These are phyloP conservation scores for Fusarium ambrosium DNA, from an alignment of 2,329 filamentous ascomycete species.

Conservation along the genomic window DNA sequence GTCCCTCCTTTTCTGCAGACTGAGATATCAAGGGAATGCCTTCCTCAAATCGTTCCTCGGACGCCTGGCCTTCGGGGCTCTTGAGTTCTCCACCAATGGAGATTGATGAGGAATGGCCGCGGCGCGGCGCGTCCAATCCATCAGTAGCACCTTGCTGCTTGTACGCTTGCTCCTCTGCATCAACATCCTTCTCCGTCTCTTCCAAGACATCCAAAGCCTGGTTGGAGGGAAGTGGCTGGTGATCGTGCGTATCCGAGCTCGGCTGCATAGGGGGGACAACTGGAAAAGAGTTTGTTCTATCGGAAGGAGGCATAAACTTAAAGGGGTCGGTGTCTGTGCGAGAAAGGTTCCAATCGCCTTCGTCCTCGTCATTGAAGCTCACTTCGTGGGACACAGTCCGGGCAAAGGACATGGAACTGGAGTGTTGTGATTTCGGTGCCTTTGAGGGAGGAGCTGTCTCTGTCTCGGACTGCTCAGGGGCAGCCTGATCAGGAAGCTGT, in stretches of 20 bases:
- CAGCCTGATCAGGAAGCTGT: constrained; percentile 19
- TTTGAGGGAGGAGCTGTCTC: constrained; percentile 34
- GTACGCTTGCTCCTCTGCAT: constrained; percentile 57
- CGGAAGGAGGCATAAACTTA: constrained; percentile 69
- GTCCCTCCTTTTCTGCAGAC: constrained; percentile 20
- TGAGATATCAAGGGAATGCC: constrained; percentile 73
- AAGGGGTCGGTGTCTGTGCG: constrained; percentile 69
- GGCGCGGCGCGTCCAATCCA: constrained; percentile 25
- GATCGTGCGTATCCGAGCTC: constrained; percentile 45
- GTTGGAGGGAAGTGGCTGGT: constrained; percentile 60
- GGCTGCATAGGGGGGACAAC: constrained; percentile 61
- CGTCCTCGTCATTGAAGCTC: constrained; percentile 72
- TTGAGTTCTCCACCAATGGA: constrained; percentile 61
- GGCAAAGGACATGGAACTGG: constrained; percentile 73
- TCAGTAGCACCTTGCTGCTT: constrained; percentile 31
- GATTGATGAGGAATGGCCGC: constrained; percentile 49
- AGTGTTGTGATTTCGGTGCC: constrained; percentile 63
- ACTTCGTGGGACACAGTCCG: constrained; percentile 74
- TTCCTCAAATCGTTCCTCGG: constrained; percentile 76
- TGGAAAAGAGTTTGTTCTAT: constrained; percentile 75
- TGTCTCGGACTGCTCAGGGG: constrained; percentile 27
- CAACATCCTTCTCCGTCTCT: constrained; percentile 64
- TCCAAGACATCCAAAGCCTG: constrained; percentile 68
- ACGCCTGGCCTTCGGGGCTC: constrained; percentile 57
- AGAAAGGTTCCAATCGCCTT: constrained; percentile 68